Evolutionary conservation across 257 asterid species (phyloP).

Genomic region (Fraxinus excelsior): DNA sequence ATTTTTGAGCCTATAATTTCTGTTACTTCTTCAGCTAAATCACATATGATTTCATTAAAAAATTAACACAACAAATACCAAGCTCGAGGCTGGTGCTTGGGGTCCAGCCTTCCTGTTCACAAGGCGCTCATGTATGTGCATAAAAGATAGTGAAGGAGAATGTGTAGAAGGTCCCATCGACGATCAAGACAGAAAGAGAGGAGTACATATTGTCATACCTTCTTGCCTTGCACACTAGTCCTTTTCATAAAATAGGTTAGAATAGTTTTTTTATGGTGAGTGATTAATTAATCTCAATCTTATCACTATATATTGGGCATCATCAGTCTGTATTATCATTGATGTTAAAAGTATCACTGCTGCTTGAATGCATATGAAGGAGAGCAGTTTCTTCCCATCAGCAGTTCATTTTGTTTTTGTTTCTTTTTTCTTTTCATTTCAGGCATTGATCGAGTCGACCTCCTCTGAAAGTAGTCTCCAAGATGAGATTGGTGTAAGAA

Average conservation of each 20-base stretch:
- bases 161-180: background rate
- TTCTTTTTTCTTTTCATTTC: conserved; percentile 31
- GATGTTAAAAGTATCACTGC: background rate
- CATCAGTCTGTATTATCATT: background rate
- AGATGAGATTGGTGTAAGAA: conserved; percentile 82
- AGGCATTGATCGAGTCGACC: conserved; percentile 92
- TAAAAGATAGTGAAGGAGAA: background rate
- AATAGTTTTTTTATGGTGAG: background rate
- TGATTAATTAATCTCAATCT: background rate
- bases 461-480: conserved; percentile 66
- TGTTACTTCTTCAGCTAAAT: background rate
- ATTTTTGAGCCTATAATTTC: background rate
- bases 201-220: background rate
- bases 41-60: background rate
- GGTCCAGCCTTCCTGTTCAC: background rate
- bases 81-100: background rate
- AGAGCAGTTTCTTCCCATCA: background rate
- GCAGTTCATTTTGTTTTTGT: conserved; percentile 12
- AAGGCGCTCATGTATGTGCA: background rate
- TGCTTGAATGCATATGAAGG: background rate
- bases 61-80: background rate
- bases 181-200: background rate
- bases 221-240: background rate
- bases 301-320: background rate
- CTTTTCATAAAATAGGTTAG: background rate